Base-by-base conservation (phyloP, 768 basidiomycete species). In the Mycena rosella region DNA sequence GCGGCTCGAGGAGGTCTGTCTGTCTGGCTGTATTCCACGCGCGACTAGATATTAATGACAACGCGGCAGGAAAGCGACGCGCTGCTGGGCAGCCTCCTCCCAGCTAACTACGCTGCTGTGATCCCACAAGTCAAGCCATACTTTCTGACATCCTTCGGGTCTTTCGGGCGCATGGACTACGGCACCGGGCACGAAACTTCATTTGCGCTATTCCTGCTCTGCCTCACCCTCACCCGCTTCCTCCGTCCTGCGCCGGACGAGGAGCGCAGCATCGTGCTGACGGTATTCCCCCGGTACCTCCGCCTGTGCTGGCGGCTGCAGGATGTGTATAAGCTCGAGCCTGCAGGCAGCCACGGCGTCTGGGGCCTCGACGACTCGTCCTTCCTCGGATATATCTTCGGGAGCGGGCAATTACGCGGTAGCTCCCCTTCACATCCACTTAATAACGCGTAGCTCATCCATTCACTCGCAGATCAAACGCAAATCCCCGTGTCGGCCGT, bases 341-440 rank as follows among this genome's bases (percentile, higher is more conserved):
- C 96, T 7, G 98, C 98, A 3, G 98, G 98, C 10, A 96, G 94
- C 69, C 96, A 98, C 76, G 98, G 98, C 5, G 97, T 98, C 0
- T 99, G 97, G 98, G 98, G 96, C 2, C 81, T 99, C 40, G 96
- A 98, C 74, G 96, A 98, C 76, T 97, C 92, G 60, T 87, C 85
- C 57, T 96, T 97, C 79, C 85, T 98, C 48, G 90, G 92, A 4
- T 98, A 97, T 74, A 86, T 96, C 13, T 96, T 96, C 75, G 96
- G 96, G 13, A 95, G 95, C 69, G 95, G 89, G 2, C 94, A 99
- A 79, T 85, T 98, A 40, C 85, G 91, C 87, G 92, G 94, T 88
- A 72, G 20, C 18, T 48, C 51, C 58, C 66, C 52, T 55, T 2
- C 38, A 36, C n/a, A n/a, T n/a, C n/a, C n/a, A n/a, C n/a, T 63